Evolutionary conservation across 257 asterid species (phyloP).

Genomic region (Nicotiana sylvestris): DNA sequence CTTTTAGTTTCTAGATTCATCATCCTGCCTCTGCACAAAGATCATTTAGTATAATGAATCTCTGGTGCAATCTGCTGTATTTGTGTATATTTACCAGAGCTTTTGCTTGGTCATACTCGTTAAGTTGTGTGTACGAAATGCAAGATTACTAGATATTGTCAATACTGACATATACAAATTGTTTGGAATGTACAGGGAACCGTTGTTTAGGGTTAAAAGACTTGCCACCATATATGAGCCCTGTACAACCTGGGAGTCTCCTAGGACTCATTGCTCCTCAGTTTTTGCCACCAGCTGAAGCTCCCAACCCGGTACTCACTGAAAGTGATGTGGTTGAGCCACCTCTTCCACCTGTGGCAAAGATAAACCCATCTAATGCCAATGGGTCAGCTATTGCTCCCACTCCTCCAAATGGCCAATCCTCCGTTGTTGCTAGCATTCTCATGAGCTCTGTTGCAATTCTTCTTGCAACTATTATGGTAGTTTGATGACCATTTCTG

Average conservation of each 20-base stretch:
- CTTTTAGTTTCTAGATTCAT: background rate
- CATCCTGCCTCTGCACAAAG: background rate
- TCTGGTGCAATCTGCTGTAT: background rate
- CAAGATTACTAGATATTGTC: background rate
- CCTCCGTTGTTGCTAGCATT: constrained; percentile 37
- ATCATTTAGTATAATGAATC: background rate
- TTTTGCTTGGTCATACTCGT: background rate
- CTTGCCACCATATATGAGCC: constrained; percentile 52
- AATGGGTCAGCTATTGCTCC: constrained; percentile 38
- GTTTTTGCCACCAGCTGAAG: constrained; percentile 57
- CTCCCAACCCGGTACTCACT: constrained; percentile 59
- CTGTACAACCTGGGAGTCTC: constrained; percentile 54
- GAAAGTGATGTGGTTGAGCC: constrained; percentile 53
- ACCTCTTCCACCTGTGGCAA: constrained; percentile 62
- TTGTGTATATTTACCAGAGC: background rate
- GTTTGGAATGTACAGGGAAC: constrained; percentile 45
- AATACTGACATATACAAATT: background rate
- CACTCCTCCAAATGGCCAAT: constrained; percentile 46
- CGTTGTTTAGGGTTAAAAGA: constrained; percentile 55
- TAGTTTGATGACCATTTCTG: constrained; percentile 20
- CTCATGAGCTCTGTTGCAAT: constrained; percentile 34
- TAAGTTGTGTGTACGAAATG: background rate
- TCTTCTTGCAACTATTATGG: constrained; percentile 36
- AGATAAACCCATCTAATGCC: constrained; percentile 25
- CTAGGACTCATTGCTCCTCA: constrained; percentile 21